phyloP scores from a whole-genome alignment of 2,329 filamentous ascomycete species.

The Colletotrichum sp. region DNA sequence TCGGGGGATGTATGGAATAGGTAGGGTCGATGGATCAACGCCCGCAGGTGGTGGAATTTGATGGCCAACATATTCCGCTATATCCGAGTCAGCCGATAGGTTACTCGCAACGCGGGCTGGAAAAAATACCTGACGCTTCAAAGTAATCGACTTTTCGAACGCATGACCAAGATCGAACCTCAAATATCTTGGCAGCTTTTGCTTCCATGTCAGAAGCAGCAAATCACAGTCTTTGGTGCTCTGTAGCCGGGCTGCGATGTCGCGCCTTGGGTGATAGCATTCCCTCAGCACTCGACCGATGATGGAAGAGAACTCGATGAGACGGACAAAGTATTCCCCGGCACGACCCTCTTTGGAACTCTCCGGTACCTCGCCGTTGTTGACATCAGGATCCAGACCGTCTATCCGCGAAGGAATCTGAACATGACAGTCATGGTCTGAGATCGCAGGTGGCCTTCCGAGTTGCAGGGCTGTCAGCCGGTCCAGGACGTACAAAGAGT shows the following conservation, averaged over 20 bases:
- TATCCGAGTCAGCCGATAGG: neutral
- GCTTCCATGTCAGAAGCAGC: neutral
- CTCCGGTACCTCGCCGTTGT: rapidly evolving
- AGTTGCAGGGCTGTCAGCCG: neutral
- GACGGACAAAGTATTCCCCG: neutral
- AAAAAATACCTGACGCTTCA: neutral
- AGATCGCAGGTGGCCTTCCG: neutral
- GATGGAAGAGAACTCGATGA: neutral
- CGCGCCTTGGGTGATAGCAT: neutral
- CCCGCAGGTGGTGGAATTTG: neutral
- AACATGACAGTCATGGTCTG: neutral
- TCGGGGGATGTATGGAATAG: neutral
- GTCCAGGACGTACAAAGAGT: neutral
- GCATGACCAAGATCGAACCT: neutral
- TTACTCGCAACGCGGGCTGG: rapidly evolving
- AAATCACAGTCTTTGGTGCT: neutral
- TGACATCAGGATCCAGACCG: neutral
- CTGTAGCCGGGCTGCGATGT: neutral
- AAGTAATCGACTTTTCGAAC: neutral
- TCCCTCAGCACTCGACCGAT: neutral
- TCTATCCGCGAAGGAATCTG: rapidly evolving
- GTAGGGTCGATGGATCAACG: neutral
- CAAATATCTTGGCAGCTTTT: neutral
- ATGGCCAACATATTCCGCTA: neutral
- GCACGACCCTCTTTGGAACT: neutral